phyloP scores from a whole-genome alignment of 192 early-diverging fungal genomes.

The Entrophospora sp. region DNA sequence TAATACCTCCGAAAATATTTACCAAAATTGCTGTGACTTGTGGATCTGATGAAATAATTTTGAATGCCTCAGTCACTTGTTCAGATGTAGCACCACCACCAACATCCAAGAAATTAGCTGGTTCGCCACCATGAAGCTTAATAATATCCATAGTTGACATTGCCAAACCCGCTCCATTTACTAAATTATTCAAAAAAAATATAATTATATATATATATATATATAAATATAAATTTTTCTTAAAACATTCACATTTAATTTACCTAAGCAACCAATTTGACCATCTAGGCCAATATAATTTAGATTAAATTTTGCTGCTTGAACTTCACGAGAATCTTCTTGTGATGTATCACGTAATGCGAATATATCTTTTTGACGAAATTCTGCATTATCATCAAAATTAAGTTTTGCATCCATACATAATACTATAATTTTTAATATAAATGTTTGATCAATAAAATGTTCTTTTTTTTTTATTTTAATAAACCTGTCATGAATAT shows the following conservation, averaged over 20 bases:
- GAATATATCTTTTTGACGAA: constrained; percentile 89
- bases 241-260: not conserved
- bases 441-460: not conserved
- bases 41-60: constrained; percentile 97
- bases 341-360: constrained; percentile 84
- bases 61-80: constrained; percentile 97
- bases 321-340: constrained; percentile 96
- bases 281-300: constrained; percentile 99
- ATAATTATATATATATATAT: not conserved
- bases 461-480: not conserved
- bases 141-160: constrained; percentile 99
- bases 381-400: constrained; percentile 99
- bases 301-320: constrained; percentile 92
- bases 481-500: not conserved
- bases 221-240: not conserved
- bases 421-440: constrained; percentile 44
- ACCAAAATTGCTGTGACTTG: constrained; percentile 93
- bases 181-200: constrained; percentile 24
- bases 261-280: constrained; percentile 91
- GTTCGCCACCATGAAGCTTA: constrained; percentile 96
- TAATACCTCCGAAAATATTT: constrained; percentile 99
- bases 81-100: constrained; percentile 92
- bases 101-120: constrained; percentile 99
- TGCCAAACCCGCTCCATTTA: constrained; percentile 97
- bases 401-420: constrained; percentile 99